Conservation (phyloP, 2,329 filamentous ascomycete species). For the Colletotrichum sp. region DNA sequence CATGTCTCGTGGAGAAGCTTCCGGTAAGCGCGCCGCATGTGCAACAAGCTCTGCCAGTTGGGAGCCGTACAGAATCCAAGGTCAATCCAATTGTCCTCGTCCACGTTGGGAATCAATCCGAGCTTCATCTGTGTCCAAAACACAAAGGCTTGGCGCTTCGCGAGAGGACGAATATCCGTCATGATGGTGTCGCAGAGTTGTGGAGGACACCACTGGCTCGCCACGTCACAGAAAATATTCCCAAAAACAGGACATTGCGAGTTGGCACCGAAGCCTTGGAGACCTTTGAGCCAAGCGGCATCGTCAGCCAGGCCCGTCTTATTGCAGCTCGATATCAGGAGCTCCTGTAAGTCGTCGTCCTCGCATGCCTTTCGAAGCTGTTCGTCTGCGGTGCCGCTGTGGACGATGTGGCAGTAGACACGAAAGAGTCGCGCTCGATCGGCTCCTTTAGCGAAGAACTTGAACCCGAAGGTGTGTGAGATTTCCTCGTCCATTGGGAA, state of each 20-base stretch:
- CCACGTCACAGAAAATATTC: background rate
- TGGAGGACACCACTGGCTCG: background rate
- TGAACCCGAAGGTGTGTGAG: background rate
- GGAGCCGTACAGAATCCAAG: background rate
- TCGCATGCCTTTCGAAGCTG: background rate
- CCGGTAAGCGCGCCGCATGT: background rate
- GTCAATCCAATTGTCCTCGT: background rate
- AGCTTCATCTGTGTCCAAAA: background rate
- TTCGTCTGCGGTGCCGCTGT: background rate
- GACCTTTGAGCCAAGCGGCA: background rate
- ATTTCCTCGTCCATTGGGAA: background rate
- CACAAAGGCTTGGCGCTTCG: background rate
- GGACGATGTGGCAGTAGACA: background rate
- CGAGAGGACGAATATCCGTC: background rate
- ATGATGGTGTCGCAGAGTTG: background rate
- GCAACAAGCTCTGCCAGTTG: background rate
- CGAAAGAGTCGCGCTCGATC: background rate
- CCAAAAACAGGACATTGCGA: background rate
- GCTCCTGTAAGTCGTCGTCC: background rate
- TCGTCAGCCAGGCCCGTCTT: background rate
- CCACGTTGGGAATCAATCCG: background rate
- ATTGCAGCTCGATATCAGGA: background rate
- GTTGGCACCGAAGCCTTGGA: background rate
- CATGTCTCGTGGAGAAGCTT: background rate
- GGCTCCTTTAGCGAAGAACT: background rate